Evolutionary conservation across 176 grass and related monocot species (phyloP).

Genomic region (Musa beccarii): DNA sequence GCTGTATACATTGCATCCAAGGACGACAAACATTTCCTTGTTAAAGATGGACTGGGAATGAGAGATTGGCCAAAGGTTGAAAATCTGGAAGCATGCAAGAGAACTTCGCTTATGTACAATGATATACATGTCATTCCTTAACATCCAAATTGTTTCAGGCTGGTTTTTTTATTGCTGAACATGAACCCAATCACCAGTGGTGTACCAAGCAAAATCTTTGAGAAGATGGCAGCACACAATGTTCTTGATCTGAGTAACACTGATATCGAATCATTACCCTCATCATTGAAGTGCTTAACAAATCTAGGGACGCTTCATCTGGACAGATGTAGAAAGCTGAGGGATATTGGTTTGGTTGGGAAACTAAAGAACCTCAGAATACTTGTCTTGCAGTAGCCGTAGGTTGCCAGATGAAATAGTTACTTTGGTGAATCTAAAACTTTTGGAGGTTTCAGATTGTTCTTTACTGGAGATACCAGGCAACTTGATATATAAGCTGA

Average conservation of each 20-base stretch:
- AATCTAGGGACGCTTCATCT: neutral
- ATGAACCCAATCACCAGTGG: neutral
- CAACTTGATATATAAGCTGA: conserved; percentile 21
- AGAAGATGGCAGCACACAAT: conserved; percentile 1
- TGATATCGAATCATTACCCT: conserved; percentile 1
- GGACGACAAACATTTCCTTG: conserved; percentile 1
- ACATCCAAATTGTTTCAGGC: neutral
- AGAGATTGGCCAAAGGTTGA: neutral
- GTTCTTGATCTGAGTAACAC: conserved; percentile 25
- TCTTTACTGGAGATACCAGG: neutral
- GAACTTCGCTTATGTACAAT: conserved; percentile 22
- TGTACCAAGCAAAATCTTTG: conserved; percentile 18
- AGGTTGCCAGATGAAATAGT: conserved; percentile 12
- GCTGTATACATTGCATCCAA: conserved; percentile 23
- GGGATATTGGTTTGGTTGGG: neutral
- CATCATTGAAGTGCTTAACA: conserved; percentile 3
- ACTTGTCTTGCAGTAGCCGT: conserved; percentile 2
- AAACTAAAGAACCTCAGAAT: conserved; percentile 12
- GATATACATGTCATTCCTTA: neutral
- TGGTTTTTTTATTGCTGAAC: conserved; percentile 4
- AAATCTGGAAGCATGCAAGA: conserved; percentile 11
- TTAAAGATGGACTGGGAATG: neutral
- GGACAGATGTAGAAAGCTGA: neutral
- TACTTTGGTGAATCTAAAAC: conserved; percentile 15
- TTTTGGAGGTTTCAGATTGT: conserved; percentile 22